Percentiles rank a stretch among this genome's conserved stretches.
Evolutionary conservation across 768 basidiomycete genomes (phyloP).

Genomic region (Russula vinacea): DNA sequence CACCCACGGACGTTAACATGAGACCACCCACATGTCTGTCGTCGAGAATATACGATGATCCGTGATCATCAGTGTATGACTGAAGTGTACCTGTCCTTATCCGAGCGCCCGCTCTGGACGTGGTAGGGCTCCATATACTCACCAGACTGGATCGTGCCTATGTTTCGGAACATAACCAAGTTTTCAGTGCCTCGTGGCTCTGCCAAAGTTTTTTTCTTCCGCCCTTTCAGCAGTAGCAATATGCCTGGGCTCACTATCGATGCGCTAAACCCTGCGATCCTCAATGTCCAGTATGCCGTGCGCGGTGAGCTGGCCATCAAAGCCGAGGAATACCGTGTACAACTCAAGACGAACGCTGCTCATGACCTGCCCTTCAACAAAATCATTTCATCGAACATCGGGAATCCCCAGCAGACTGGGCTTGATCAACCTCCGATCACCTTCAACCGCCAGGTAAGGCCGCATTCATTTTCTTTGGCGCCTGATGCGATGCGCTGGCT

Average conservation of each 20-base stretch:
- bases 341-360: conserved; percentile 51
- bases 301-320: conserved; percentile 96
- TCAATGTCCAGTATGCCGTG: conserved; percentile 93
- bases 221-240: neutral
- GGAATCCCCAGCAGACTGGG: conserved; percentile 95
- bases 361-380: conserved; percentile 77
- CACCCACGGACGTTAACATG: conserved; percentile 40
- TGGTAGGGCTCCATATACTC: neutral
- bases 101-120: neutral
- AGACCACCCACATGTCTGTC: neutral
- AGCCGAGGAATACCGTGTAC: conserved; percentile 76
- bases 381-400: conserved; percentile 94
- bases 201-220: neutral
- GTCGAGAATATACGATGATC: neutral
- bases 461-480: conserved; percentile 28
- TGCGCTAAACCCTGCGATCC: conserved; percentile 78
- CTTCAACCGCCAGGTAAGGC: conserved; percentile 77
- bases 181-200: conserved; percentile 7
- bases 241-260: conserved; percentile 55
- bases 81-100: neutral
- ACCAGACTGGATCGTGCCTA: neutral
- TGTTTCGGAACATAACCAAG: conserved; percentile 1
- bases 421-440: conserved; percentile 92
- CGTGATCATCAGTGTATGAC: neutral
- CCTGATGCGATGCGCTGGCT: neutral